Base-by-base conservation (phyloP, 495 filamentous ascomycete genomes). In the Mytilinidion resinicola region DNA sequence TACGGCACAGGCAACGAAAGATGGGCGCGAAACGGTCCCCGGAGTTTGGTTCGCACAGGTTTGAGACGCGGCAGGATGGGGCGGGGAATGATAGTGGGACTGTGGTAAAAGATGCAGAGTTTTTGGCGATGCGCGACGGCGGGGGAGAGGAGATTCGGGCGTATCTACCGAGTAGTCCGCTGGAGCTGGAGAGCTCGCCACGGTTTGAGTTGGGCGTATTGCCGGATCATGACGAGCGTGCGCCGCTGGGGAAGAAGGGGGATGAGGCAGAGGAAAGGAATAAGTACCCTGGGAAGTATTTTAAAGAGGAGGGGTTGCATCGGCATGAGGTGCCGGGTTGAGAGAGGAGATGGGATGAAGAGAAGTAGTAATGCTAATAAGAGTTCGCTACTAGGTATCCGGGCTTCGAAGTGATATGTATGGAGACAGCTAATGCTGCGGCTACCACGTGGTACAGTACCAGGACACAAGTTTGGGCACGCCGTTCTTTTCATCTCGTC, bases 111-210 rank as follows among this genome's bases (percentile, higher is more conserved):
- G 20, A 15, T 12, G 8, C 14, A 6, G 3, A 30, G 25, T 30
- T 30, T 6, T 30, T 30, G 2, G 25, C 25, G 25, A 30, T 30
- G 25, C 25, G 25, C 3, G 25, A 30, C 3, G 25, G 25, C 42
- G 20, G 5, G 7, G 14, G 12, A 8, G 14, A 15, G 1, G 42
- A 51, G 17, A 21, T 10, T 2, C 21, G 17, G 5, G 53, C 53
- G n/a, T 15, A 55, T 14, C 42, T 55, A 37, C 53, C 53, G 5
- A 43, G 39, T 11, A 21, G n/a, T 9, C 53, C 53, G 44, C 53
- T 42, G 17, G 53, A 55, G 39, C 19, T 55, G 37, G 53, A 36
- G 20, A n/a, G 19, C 9, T 12, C 25, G 36, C 25, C 37, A 6
- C 11, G n/a, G 11, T 55, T 20, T 39, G 53, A 55, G 37, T 19